Conservation (phyloP, 1,284 basidiomycete species). For the Inonotus hispidus region DNA sequence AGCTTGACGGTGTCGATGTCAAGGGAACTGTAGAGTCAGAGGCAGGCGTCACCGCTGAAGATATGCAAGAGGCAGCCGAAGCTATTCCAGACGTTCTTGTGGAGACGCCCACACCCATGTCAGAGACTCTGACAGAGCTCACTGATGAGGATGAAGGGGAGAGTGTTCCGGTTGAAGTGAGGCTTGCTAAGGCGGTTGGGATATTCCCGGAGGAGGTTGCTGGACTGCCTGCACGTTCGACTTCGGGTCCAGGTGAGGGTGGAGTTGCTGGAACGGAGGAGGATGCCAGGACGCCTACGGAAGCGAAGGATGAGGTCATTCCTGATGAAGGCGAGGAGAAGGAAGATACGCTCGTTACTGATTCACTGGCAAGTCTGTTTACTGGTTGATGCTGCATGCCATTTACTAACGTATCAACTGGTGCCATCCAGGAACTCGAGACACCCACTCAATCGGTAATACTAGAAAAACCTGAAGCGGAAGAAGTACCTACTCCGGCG, state of each 20-base stretch:
- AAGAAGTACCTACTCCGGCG: neutral
- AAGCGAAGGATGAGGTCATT: neutral
- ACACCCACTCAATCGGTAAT: neutral
- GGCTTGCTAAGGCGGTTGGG: conserved; percentile 1
- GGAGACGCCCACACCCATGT: conserved; percentile 8
- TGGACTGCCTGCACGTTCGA: neutral
- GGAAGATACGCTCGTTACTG: neutral
- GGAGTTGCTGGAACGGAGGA: neutral
- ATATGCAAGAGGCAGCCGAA: neutral
- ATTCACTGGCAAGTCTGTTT: neutral
- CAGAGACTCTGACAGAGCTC: neutral
- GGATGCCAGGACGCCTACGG: neutral
- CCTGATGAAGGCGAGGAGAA: neutral
- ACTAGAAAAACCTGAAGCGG: neutral
- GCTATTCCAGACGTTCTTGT: conserved; percentile 2
- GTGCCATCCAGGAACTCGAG: neutral
- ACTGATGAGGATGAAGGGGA: conserved; percentile 4
- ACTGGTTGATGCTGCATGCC: neutral
- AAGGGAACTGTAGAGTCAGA: neutral
- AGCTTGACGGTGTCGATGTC: neutral
- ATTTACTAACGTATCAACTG: neutral
- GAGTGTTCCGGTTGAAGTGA: neutral
- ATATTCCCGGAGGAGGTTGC: neutral
- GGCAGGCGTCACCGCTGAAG: neutral
- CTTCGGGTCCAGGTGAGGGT: neutral